A percentile compares a stretch with the other conserved stretches of the same genome.
phyloP scores from a whole-genome alignment of 352 stramenopile genomes.

The Globisporangium alternatum region DNA sequence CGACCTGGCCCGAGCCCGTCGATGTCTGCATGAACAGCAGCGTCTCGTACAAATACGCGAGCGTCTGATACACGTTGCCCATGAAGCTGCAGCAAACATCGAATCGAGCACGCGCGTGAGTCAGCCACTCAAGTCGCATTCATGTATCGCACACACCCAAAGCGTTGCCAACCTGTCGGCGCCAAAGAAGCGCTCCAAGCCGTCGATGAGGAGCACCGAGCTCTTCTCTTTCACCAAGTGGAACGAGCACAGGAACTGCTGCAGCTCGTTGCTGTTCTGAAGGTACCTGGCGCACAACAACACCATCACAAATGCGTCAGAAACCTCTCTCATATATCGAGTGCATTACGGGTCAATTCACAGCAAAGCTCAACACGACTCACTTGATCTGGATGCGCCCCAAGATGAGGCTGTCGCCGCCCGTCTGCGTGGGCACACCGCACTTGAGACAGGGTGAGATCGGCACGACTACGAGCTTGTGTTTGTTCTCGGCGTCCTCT shows the following conservation, averaged over 20 bases:
- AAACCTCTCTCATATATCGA: background rate
- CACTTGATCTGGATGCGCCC: slow-evolving; percentile 66
- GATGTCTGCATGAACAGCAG: slow-evolving; percentile 43
- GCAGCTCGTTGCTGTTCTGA: slow-evolving; percentile 36
- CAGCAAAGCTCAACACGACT: background rate
- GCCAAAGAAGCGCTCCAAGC: slow-evolving; percentile 58
- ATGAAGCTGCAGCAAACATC: slow-evolving; percentile 20
- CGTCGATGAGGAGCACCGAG: slow-evolving; percentile 54
- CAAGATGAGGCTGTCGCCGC: slow-evolving; percentile 44
- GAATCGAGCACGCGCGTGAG: background rate
- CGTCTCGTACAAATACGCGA: slow-evolving; percentile 54
- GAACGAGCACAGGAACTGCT: slow-evolving; percentile 60
- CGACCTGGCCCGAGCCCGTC: slow-evolving; percentile 30
- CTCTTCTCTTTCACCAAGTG: slow-evolving; percentile 42
- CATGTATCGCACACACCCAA: background rate
- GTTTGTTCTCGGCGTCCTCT: slow-evolving; percentile 21
- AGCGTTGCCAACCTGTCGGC: slow-evolving; percentile 23
- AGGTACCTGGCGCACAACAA: slow-evolving; percentile 37
- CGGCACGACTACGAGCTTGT: slow-evolving; percentile 28
- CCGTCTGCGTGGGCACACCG: slow-evolving; percentile 38
- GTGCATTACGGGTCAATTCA: background rate
- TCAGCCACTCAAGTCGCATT: background rate
- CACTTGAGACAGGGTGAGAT: slow-evolving; percentile 43
- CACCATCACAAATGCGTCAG: background rate
- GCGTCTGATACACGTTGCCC: slow-evolving; percentile 54